These are phyloP conservation scores for Baorangia bicolor DNA, from an alignment of 768 basidiomycete genomes.

Conservation along the genomic window DNA sequence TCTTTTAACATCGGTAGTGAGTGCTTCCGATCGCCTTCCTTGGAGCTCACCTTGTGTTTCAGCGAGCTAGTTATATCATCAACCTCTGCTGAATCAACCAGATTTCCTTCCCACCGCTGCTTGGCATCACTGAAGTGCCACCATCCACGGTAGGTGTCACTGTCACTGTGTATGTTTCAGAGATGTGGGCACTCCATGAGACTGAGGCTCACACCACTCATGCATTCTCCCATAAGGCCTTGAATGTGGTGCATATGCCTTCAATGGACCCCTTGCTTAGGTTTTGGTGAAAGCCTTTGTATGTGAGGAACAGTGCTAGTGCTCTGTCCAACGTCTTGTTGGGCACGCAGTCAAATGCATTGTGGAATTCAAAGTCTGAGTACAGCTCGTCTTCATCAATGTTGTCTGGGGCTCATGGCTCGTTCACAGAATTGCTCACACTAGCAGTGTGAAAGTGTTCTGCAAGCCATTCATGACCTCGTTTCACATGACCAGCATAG, in stretches of 20 bases:
- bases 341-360: neutral
- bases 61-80: neutral
- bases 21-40: neutral
- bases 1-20: neutral
- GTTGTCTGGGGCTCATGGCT: too few species aligned
- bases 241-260: constrained; percentile 2
- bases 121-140: neutral
- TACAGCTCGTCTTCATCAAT: neutral
- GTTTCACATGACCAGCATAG: neutral
- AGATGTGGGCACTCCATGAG: too few species aligned
- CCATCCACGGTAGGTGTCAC: neutral
- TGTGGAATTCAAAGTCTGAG: neutral
- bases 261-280: neutral
- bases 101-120: neutral
- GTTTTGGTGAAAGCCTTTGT: too few species aligned
- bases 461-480: neutral
- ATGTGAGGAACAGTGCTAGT: neutral
- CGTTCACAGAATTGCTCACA: too few species aligned
- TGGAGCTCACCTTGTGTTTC: neutral
- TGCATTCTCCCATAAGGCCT: neutral
- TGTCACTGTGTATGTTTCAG: neutral
- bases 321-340: neutral
- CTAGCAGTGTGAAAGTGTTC: too few species aligned
- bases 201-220: neutral
- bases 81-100: neutral